Conservation (phyloP, 2,329 filamentous ascomycete genomes). For the Leptosphaerulina australis region DNA sequence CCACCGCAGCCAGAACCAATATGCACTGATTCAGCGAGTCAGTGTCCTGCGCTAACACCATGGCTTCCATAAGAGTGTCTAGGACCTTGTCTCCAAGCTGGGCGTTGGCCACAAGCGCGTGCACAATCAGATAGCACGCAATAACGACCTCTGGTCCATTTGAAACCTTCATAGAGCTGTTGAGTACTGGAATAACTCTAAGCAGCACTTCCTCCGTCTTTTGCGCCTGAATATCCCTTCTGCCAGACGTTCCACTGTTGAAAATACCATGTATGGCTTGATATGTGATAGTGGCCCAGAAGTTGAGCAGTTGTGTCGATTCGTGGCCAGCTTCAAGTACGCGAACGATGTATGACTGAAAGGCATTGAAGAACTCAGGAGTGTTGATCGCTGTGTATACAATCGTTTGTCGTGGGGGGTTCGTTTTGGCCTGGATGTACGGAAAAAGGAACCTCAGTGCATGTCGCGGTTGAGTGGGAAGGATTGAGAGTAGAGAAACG, state of each 20-base stretch:
- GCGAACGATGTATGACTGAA: slow-evolving; percentile 80
- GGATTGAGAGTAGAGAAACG: slow-evolving; percentile 81
- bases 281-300: slow-evolving; percentile 88
- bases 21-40: slow-evolving; percentile 76
- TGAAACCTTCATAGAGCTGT: slow-evolving; percentile 76
- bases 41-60: slow-evolving; percentile 75
- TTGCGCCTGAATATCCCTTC: slow-evolving; percentile 75
- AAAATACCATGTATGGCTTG: slow-evolving; percentile 85
- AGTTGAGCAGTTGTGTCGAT: slow-evolving; percentile 78
- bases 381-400: slow-evolving; percentile 84
- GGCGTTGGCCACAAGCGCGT: slow-evolving; percentile 83
- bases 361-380: slow-evolving; percentile 71
- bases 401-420: slow-evolving; percentile 78
- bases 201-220: slow-evolving; percentile 80
- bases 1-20: slow-evolving; percentile 79
- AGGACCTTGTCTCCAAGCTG: slow-evolving; percentile 78
- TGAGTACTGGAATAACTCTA: slow-evolving; percentile 70
- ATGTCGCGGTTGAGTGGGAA: slow-evolving; percentile 74
- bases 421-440: slow-evolving; percentile 78
- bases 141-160: slow-evolving; percentile 79
- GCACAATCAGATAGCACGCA: slow-evolving; percentile 88
- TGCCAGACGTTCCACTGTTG: slow-evolving; percentile 76
- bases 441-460: slow-evolving; percentile 85
- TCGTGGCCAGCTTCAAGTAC: slow-evolving; percentile 74
- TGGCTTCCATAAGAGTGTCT: slow-evolving; percentile 88